A percentile compares a stretch with the other conserved stretches of the same genome.
Evolutionary conservation across 257 asterid genomes (phyloP).

Genomic region (Rhazya stricta): DNA sequence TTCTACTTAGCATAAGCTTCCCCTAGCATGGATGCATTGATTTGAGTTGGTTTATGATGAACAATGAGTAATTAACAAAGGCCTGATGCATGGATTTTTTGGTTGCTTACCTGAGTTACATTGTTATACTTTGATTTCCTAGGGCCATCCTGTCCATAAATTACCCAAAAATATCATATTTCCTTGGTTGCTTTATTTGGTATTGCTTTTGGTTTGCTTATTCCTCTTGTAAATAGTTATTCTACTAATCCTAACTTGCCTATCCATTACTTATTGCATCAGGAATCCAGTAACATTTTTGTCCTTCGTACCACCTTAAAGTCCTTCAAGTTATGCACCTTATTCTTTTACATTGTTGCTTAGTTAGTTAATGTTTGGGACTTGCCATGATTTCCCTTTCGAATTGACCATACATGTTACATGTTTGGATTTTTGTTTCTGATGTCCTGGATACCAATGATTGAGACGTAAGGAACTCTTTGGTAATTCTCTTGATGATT

Average conservation of each 20-base stretch:
- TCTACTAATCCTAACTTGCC: not conserved
- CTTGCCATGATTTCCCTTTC: not conserved
- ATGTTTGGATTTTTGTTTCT: not conserved
- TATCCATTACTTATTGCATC: not conserved
- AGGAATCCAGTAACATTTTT: not conserved
- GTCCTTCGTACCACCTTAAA: not conserved
- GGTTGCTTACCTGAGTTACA: not conserved
- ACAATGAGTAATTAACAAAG: not conserved
- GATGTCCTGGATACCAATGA: not conserved
- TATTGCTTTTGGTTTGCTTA: not conserved
- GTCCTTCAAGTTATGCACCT: not conserved
- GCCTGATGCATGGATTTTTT: not conserved
- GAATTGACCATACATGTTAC: not conserved
- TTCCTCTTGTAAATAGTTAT: not conserved
- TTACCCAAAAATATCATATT: not conserved
- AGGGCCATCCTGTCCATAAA: not conserved
- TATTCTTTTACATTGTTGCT: not conserved
- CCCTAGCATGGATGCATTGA: not conserved
- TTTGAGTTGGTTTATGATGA: not conserved
- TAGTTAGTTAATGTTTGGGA: not conserved
- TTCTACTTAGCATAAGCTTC: not conserved
- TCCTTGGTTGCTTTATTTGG: not conserved
- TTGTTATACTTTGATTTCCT: not conserved
- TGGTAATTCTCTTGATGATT: not conserved
- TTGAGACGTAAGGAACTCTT: not conserved